A percentile compares a stretch with the other conserved stretches of the same genome.
Evolutionary conservation across 2,329 filamentous ascomycete species (phyloP).

Genomic region (Nannizziopsis arthrosporioides): DNA sequence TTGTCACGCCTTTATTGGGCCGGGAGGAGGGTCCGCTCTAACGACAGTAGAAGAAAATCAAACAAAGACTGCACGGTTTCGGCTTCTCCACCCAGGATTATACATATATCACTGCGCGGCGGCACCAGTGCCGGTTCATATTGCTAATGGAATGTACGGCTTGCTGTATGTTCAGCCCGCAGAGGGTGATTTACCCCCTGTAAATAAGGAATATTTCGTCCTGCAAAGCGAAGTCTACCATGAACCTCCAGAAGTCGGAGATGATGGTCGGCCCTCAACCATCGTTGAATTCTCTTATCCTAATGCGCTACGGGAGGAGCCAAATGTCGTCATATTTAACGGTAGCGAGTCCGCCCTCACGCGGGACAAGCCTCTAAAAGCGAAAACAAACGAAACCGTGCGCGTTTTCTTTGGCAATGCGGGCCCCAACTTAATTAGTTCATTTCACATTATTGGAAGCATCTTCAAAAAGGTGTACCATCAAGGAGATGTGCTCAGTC

Average conservation of each 20-base stretch:
- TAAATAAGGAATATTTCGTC: conserved; percentile 29
- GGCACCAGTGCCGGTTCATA: conserved; percentile 28
- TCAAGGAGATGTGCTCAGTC: conserved; percentile 24
- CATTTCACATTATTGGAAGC: conserved; percentile 25
- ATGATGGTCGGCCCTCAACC: conserved; percentile 21
- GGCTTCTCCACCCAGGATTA: conserved; percentile 23
- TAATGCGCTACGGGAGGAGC: conserved; percentile 24
- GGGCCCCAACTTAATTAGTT: conserved; percentile 26
- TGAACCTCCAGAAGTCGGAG: conserved; percentile 26
- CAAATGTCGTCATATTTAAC: conserved; percentile 26
- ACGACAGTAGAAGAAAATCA: conserved; percentile 26
- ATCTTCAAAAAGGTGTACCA: conserved; percentile 24
- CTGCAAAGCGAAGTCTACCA: conserved; percentile 32
- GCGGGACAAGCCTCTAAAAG: conserved; percentile 24
- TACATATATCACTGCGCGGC: conserved; percentile 29
- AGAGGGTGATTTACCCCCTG: conserved; percentile 21
- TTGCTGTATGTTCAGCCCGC: conserved; percentile 29
- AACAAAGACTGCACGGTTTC: conserved; percentile 25
- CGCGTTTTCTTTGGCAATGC: conserved; percentile 30
- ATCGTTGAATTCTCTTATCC: conserved; percentile 29
- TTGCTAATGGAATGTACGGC: conserved; percentile 31
- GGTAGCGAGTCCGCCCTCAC: conserved; percentile 25
- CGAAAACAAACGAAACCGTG: conserved; percentile 21
- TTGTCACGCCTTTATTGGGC: conserved; percentile 27
- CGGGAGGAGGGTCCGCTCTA: conserved; percentile 25